Conservation (phyloP, 2,329 filamentous ascomycete species). For the Penicillium sp. region DNA sequence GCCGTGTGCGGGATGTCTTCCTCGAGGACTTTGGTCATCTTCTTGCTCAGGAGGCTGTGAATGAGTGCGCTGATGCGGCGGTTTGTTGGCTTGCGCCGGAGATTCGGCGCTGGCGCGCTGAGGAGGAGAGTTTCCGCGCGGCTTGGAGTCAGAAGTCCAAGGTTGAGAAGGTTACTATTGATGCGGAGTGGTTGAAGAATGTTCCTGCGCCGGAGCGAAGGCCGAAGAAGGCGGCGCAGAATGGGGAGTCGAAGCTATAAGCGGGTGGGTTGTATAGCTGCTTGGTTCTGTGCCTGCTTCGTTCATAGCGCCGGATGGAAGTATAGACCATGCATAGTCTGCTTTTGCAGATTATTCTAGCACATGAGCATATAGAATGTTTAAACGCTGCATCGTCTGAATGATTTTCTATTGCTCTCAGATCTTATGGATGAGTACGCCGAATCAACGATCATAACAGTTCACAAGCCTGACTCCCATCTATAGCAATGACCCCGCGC, state of each 20-base stretch:
- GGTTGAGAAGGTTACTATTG: conserved; percentile 57
- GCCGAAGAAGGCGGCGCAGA: conserved; percentile 24
- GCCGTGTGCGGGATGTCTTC: conserved; percentile 65
- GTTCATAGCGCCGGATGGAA: not conserved
- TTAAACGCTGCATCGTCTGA: not conserved
- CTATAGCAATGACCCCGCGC: conserved; percentile 20
- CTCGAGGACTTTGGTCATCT: conserved; percentile 71
- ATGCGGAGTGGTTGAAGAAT: conserved; percentile 54
- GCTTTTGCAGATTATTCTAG: not conserved
- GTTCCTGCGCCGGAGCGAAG: conserved; percentile 33
- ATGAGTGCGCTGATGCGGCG: conserved; percentile 61
- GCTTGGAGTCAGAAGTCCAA: conserved; percentile 54
- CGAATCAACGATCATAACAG: conserved; percentile 15
- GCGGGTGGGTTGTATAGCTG: not conserved
- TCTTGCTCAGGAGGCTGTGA: conserved; percentile 77
- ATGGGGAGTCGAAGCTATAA: conserved; percentile 31
- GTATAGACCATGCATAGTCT: conserved; percentile 2
- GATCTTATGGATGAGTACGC: conserved; percentile 14
- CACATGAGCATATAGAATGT: not conserved
- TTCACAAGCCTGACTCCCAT: conserved; percentile 10
- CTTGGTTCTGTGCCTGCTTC: not conserved
- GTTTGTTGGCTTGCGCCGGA: conserved; percentile 60
- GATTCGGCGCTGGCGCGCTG: conserved; percentile 56
- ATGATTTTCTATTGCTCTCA: conserved; percentile 15
- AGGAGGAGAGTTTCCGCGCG: conserved; percentile 57